Percentiles rank a stretch among this genome's conserved stretches.
phyloP scores from a whole-genome alignment of 2,329 filamentous ascomycete genomes.

The Penicillium sp. region DNA sequence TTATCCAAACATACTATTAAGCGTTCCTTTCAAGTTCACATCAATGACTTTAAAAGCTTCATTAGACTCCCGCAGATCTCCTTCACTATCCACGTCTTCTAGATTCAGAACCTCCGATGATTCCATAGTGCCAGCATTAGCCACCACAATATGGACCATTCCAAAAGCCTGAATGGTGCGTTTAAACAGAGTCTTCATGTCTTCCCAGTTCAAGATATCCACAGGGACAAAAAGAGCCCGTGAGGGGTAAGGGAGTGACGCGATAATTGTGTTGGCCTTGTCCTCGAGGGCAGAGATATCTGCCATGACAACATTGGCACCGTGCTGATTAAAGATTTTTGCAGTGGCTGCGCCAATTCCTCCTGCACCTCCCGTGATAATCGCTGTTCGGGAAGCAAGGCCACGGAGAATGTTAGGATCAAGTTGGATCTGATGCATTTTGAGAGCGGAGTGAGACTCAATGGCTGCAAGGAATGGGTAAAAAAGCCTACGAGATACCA shows the following conservation, averaged over 20 bases:
- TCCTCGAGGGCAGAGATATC: conserved; percentile 18
- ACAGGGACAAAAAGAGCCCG: conserved; percentile 33
- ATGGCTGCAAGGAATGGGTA: no score
- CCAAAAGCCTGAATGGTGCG: conserved; percentile 33
- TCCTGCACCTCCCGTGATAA: conserved; percentile 44
- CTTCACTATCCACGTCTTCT: conserved; percentile 21
- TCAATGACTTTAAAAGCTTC: conserved; percentile 37
- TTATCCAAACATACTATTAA: conserved; percentile 39
- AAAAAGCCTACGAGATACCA: no score
- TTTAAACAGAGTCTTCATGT: conserved; percentile 38
- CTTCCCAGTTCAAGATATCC: conserved; percentile 38
- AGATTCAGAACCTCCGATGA: conserved; percentile 24
- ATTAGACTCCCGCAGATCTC: conserved; percentile 17
- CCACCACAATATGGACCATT: conserved; percentile 41
- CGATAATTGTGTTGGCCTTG: conserved; percentile 5
- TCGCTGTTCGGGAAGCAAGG: conserved; percentile 24
- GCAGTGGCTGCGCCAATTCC: conserved; percentile 46
- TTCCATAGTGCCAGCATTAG: conserved; percentile 46
- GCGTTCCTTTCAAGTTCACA: conserved; percentile 47
- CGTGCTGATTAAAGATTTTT: conserved; percentile 34
- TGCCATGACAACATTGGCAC: conserved; percentile 43
- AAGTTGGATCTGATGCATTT: conserved; percentile 16
- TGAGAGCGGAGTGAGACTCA: no score
- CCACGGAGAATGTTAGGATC: no score
- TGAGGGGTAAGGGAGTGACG: conserved; percentile 5